Conservation (phyloP, 257 asterid species). For the Leonotis leonurus region DNA sequence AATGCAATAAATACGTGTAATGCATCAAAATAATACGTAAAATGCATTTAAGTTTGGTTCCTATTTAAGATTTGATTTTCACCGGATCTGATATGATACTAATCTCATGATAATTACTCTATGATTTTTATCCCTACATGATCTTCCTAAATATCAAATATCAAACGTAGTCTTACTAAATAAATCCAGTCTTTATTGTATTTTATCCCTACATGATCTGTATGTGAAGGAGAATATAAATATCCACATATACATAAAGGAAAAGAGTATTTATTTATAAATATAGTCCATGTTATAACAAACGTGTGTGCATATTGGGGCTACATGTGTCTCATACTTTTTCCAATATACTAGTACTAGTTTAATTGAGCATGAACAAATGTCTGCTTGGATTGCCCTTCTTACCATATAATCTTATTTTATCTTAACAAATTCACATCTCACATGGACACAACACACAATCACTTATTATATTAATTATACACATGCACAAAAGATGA, state of each 20-base stretch:
- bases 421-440: neutral
- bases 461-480: too few relatives aligned
- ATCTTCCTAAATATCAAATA: too few relatives aligned
- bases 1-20: too few relatives aligned
- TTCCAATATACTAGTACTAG: neutral
- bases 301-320: neutral
- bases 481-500: neutral
- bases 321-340: neutral
- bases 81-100: too few relatives aligned
- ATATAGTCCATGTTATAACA: neutral
- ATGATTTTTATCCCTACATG: neutral
- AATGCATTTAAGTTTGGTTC: too few relatives aligned
- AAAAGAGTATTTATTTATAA: neutral
- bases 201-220: neutral
- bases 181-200: neutral
- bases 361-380: neutral
- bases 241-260: neutral
- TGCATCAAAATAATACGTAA: too few relatives aligned
- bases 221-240: neutral
- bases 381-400: neutral
- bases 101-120: too few relatives aligned
- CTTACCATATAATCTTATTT: neutral
- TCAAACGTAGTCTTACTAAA: neutral
- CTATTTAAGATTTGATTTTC: too few relatives aligned
- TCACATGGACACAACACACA: neutral